Evolutionary conservation across 148 eudicot genomes (phyloP), one percentile per base, ranked within the genome.

Genomic region (Vaccinium macrocarpon): DNA sequence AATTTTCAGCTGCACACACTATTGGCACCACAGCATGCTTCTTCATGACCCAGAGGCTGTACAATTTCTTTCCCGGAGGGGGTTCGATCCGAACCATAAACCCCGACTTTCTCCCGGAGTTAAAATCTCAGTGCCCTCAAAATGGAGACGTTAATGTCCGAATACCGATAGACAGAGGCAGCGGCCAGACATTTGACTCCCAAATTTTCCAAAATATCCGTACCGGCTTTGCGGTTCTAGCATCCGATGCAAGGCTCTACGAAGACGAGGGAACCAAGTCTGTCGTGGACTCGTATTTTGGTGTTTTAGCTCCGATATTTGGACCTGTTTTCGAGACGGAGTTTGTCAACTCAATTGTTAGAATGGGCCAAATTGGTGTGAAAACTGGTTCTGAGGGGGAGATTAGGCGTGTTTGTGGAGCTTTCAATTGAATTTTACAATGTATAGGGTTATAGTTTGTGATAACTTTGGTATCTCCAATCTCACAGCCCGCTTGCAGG

Each of bases 21-120:
- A 90, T 91, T 14, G 93, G 93, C 49, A 91, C 91, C 52, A 89
- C 93, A 14, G 92, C 93, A 52, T 91, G 93, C 76, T 91, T 91
- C 89, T 91, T 91, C 90, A 89, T 91, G 90, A 87, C 85, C 55
- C 50, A 84, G 35, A 81, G 95, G 85, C 90, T 93, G 1, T 93
- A 93, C 92, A 85, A 87, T 27, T 91, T 90, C 78, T 16, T 76
- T 0, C 81, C 90, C 3, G 50, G 53, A n/a, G 91, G 93, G 8
- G 91, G 88, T 38, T 66, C 91, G 3, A 93, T 81, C 91, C 92
- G 27, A 76, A 76, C 93, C 12, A 91, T 93, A 51, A 84, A 87
- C 87, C 91, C 90, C 0, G 16, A 8, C 1, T 86, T 93, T 50
- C 85, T 90, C 1, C 93, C 89, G 21, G 88, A 91, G 79, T 70